phyloP scores from a whole-genome alignment of 768 basidiomycete species.

The Leccinellum albellum region DNA sequence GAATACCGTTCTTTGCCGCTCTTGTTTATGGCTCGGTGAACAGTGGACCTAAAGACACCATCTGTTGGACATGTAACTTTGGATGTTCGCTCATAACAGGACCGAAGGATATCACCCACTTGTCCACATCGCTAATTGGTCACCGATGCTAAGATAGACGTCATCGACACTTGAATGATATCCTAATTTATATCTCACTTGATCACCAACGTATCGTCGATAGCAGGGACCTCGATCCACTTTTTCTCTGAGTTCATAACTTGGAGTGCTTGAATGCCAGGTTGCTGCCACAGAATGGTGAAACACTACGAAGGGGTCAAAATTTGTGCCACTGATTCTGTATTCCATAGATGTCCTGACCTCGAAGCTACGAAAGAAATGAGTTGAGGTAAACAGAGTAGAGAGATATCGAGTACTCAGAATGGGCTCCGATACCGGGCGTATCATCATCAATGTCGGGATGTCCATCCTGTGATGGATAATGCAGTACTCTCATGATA shows the following conservation, averaged over 20 bases:
- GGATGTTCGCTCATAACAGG: no score
- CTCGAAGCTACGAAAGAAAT: conserved; percentile 36
- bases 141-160: no score
- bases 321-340: neutral
- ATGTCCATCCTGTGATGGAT: conserved; percentile 49
- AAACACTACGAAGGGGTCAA: conserved; percentile 54
- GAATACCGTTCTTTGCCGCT: no score
- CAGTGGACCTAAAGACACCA: no score
- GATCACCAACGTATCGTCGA: conserved; percentile 77
- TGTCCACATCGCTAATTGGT: no score
- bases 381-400: neutral
- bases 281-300: conserved; percentile 83
- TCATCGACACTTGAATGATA: no score
- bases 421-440: conserved; percentile 83
- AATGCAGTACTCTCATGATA: no score
- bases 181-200: conserved; percentile 48
- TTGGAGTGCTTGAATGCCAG: conserved; percentile 71
- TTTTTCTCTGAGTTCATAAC: conserved; percentile 70
- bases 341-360: conserved; percentile 19
- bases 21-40: no score
- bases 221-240: conserved; percentile 82
- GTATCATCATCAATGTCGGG: conserved; percentile 51
- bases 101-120: no score
- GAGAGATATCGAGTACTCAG: conserved; percentile 42
- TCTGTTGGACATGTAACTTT: no score